These are phyloP conservation scores for Teratosphaeria epicoccoides DNA, from an alignment of 2,329 filamentous ascomycete genomes.

Conservation along the genomic window DNA sequence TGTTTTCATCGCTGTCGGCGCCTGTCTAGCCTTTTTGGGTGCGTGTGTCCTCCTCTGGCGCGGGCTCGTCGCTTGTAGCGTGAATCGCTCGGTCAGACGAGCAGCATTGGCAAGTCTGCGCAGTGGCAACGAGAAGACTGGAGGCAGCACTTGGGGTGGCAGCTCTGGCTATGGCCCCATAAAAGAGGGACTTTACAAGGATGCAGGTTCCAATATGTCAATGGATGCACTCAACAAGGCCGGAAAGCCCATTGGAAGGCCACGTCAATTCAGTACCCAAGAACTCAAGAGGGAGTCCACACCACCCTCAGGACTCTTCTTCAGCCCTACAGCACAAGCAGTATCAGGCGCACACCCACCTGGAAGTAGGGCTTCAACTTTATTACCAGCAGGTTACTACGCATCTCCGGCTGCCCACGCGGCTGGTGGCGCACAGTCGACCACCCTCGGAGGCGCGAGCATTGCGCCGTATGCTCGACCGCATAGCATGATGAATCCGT, in stretches of 20 bases:
- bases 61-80: conserved; percentile 72
- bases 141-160: conserved; percentile 23
- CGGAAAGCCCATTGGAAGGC: conserved; percentile 28
- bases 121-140: conserved; percentile 20
- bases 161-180: conserved; percentile 12
- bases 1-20: conserved; percentile 90
- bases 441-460: conserved; percentile 31
- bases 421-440: conserved; percentile 31
- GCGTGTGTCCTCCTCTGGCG: conserved; percentile 81
- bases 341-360: conserved; percentile 26
- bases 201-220: conserved; percentile 44
- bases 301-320: conserved; percentile 71
- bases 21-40: conserved; percentile 72
- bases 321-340: conserved; percentile 75
- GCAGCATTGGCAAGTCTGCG: conserved; percentile 64
- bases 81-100: conserved; percentile 82
- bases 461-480: conserved; percentile 20
- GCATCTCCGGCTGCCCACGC: conserved; percentile 51
- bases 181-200: conserved; percentile 31
- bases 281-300: conserved; percentile 27
- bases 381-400: conserved; percentile 86
- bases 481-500: conserved; percentile 15
- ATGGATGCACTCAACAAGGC: conserved; percentile 40
- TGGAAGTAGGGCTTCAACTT: conserved; percentile 60
- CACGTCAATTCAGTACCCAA: conserved; percentile 15